Conservation (phyloP, 306 rosid genomes). For the Medicago ruthenica region DNA sequence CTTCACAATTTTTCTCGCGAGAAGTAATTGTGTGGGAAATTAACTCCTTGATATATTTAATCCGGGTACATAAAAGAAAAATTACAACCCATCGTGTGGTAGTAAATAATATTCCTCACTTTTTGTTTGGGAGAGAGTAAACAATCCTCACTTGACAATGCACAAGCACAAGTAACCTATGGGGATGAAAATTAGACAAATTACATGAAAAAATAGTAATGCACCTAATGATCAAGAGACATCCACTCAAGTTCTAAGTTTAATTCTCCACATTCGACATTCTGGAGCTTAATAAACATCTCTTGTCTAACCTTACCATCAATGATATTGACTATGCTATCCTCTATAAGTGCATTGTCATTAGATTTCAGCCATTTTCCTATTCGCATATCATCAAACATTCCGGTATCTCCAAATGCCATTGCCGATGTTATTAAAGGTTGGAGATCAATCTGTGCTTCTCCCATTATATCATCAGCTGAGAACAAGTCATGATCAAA, state of each 20-base stretch:
- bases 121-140: too few species aligned
- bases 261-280: constrained; percentile 91
- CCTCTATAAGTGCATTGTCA: constrained; percentile 80
- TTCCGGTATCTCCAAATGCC: constrained; percentile 87
- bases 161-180: not conserved
- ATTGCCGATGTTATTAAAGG: constrained; percentile 92
- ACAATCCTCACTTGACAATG: not conserved
- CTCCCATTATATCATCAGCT: constrained; percentile 98
- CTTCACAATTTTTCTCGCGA: too few species aligned
- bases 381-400: constrained; percentile 90
- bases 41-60: too few species aligned
- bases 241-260: constrained; percentile 88
- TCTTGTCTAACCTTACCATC: constrained; percentile 84
- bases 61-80: too few species aligned
- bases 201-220: constrained; percentile 16
- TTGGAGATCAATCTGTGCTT: constrained; percentile 98
- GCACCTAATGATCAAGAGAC: constrained; percentile 74
- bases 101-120: too few species aligned
- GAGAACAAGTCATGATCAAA: constrained; percentile 88
- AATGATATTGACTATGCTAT: constrained; percentile 76
- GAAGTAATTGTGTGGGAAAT: too few species aligned
- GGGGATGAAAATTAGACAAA: not conserved
- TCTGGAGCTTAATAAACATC: constrained; percentile 76
- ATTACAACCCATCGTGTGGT: too few species aligned
- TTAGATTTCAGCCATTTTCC: constrained; percentile 92